A percentile compares a stretch with the other conserved stretches of the same genome.
Conservation (phyloP, 495 filamentous ascomycete genomes). For the Aspergillus mulundensis region DNA sequence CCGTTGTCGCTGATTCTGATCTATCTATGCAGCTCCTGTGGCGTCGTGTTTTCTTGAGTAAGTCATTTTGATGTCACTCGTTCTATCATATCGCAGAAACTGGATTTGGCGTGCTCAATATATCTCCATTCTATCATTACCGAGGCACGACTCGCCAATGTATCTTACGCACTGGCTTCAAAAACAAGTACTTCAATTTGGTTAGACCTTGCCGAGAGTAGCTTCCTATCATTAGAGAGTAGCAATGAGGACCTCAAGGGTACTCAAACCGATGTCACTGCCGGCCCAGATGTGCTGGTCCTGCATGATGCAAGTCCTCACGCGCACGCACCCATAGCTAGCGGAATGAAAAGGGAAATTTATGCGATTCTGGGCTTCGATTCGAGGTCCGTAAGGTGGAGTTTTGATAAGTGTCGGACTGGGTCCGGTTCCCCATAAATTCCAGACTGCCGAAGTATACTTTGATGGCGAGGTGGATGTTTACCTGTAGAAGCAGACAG, state of each 20-base stretch:
- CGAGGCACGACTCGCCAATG: neutral
- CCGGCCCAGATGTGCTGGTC: neutral
- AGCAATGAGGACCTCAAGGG: neutral
- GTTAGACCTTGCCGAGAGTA: too few species aligned
- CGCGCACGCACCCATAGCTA: neutral
- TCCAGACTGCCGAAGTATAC: neutral
- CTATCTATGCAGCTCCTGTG: neutral
- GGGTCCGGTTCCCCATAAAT: neutral
- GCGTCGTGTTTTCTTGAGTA: neutral
- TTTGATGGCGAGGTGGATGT: neutral
- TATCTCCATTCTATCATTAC: neutral
- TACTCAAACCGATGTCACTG: neutral
- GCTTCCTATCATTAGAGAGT: neutral
- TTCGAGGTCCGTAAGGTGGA: neutral
- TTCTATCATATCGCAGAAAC: neutral
- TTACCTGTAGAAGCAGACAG: too few species aligned
- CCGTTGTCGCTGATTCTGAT: neutral
- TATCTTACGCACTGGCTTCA: too few species aligned
- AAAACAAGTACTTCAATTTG: too few species aligned
- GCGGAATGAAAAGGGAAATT: neutral
- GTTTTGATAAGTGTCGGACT: neutral
- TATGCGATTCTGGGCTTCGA: neutral
- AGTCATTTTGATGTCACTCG: neutral
- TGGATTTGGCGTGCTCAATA: neutral
- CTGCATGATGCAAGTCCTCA: neutral